Evolutionary conservation across 2,329 filamentous ascomycete species (phyloP).

Genomic region (Diaporthe sp.): DNA sequence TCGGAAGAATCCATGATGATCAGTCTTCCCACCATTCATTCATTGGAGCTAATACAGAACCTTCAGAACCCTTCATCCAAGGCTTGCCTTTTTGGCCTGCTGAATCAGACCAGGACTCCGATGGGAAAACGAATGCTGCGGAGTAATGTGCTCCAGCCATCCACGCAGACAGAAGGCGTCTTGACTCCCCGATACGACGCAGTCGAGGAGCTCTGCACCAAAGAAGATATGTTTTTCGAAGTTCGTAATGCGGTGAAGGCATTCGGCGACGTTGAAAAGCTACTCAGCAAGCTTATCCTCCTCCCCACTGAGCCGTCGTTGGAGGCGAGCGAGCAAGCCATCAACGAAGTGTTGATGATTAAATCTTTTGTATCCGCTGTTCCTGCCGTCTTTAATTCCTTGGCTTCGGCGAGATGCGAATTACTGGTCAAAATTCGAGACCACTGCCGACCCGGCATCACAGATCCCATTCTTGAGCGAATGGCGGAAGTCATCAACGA

Average conservation of each 20-base stretch:
- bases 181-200: constrained; percentile 84
- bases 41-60: constrained; percentile 93
- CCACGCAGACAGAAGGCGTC: constrained; percentile 76
- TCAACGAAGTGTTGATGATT: constrained; percentile 89
- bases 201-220: constrained; percentile 83
- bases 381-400: constrained; percentile 75
- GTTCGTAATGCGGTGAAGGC: constrained; percentile 80
- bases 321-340: constrained; percentile 80
- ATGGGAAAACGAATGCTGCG: constrained; percentile 90
- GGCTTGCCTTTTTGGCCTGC: constrained; percentile 84
- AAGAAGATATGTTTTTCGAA: constrained; percentile 87
- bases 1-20: constrained; percentile 97
- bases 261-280: constrained; percentile 83
- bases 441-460: constrained; percentile 75
- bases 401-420: constrained; percentile 74
- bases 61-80: constrained; percentile 82
- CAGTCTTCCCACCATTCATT: constrained; percentile 87
- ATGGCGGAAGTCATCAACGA: constrained; percentile 83
- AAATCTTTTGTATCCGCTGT: constrained; percentile 84
- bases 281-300: constrained; percentile 87
- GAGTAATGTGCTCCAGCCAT: constrained; percentile 90
- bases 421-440: constrained; percentile 78
- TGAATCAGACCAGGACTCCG: constrained; percentile 88
- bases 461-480: constrained; percentile 71
- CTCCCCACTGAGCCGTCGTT: constrained; percentile 76